Base-by-base conservation (phyloP, 2,329 filamentous ascomycete genomes). In the Monilinia vaccinii-corymbosi region DNA sequence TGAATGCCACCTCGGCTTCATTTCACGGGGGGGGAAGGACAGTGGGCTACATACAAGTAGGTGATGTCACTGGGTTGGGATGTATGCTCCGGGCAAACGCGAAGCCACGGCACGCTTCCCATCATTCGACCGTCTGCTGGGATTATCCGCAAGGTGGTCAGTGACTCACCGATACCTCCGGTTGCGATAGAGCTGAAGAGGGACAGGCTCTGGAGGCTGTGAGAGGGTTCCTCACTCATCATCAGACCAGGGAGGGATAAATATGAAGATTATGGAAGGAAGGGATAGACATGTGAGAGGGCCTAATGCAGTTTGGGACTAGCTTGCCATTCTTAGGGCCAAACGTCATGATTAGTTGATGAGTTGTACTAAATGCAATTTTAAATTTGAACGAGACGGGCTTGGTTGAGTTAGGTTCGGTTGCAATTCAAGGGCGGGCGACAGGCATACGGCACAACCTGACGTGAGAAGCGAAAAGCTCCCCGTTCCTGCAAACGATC, bases 321-420 rank as follows among this genome's bases (percentile, higher is more conserved):
- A n/a, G 51, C 1, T 3, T 6, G n/a, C 21, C 10, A 3, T 13
- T 16, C 14, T 32, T n/a, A 10, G 25, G 36, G 11, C 13, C 40
- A 13, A 57, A 50, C 23, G 57, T 60, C 65, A 69, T 45, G 65
- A 67, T 28, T 3, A 28, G 25, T 6, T 28, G 25, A 28, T 69
- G 68, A 58, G 68, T 65, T 69, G 67, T 68, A 63, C 67, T 66
- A 59, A 61, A 58, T 64, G 49, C 61, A 68, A 68, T 68, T 66
- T 67, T 58, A 65, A 61, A 45, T 48, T 56, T 55, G 56, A 40
- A 44, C 52, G 49, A 13, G 44, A 38, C 21, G 18, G 32, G 49
- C 21, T 36, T 45, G 40, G 25, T 28, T 4, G 38, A 32, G 36
- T 10, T 18, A 40, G n/a, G n/a, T n/a, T n/a, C n/a, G n/a, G n/a